These are phyloP conservation scores for Sphaerulina vaccinii DNA, from an alignment of 2,329 filamentous ascomycete genomes.

Conservation along the genomic window DNA sequence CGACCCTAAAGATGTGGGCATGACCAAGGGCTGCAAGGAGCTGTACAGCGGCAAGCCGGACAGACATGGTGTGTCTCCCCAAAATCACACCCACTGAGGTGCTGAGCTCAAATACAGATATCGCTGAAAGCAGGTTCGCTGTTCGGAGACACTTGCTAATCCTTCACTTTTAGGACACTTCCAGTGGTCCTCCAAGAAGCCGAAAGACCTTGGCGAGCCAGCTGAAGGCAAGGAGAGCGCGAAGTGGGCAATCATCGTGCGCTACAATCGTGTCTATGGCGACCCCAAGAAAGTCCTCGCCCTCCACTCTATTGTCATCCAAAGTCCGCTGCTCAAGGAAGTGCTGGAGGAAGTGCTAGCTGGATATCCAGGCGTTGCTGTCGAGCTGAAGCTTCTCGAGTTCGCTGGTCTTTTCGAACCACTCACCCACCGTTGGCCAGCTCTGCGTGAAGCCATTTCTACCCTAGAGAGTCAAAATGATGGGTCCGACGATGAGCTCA, in stretches of 20 bases:
- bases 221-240: conserved; percentile 62
- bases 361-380: conserved; percentile 61
- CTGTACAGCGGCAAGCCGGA: conserved; percentile 43
- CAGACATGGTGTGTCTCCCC: conserved; percentile 2
- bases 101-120: too few relatives aligned
- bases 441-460: conserved; percentile 43
- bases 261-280: conserved; percentile 51
- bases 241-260: conserved; percentile 60
- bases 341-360: conserved; percentile 56
- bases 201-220: conserved; percentile 55
- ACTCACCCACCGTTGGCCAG: conserved; percentile 64
- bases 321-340: conserved; percentile 60
- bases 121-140: too few relatives aligned
- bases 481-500: conserved; percentile 11
- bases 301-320: conserved; percentile 62
- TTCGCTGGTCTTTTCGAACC: conserved; percentile 61
- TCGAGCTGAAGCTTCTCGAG: conserved; percentile 59
- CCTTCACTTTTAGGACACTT: too few relatives aligned
- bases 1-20: not conserved
- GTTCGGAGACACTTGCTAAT: too few relatives aligned
- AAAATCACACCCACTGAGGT: too few relatives aligned
- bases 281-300: conserved; percentile 59
- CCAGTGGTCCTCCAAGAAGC: conserved; percentile 6
- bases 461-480: conserved; percentile 19
- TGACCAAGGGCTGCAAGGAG: conserved; percentile 39